Conservation (phyloP, 768 basidiomycete species). For the Hericium erinaceus region DNA sequence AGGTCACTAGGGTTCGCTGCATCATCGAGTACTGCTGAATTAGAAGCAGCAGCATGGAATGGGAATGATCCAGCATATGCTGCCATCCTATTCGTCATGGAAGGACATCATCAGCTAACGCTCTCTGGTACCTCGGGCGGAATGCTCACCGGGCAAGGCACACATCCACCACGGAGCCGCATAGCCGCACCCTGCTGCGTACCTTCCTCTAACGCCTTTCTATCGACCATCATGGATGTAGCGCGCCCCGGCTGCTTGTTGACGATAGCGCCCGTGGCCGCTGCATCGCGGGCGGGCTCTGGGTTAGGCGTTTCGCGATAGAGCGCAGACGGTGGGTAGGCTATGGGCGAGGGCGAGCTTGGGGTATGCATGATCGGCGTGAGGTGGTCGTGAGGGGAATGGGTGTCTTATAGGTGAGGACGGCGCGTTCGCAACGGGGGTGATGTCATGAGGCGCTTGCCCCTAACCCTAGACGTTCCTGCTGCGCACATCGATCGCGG, state of each 20-base stretch:
- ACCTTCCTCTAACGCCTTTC: neutral
- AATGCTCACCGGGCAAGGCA: neutral
- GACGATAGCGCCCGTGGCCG: neutral
- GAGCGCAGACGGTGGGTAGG: neutral
- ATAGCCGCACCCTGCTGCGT: neutral
- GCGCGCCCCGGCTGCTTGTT: neutral
- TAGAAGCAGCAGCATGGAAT: slow-evolving; percentile 1
- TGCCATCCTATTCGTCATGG: neutral
- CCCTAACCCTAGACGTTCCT: neutral
- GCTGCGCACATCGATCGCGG: neutral
- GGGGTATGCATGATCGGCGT: neutral
- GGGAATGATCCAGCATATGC: neutral
- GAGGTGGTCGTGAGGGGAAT: neutral
- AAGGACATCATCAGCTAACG: neutral
- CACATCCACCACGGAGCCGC: neutral
- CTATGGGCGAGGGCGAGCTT: neutral
- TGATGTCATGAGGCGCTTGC: neutral
- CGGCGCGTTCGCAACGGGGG: neutral
- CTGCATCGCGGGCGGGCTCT: neutral
- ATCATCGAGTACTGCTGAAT: neutral
- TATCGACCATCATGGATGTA: neutral
- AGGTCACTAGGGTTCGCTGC: too few species aligned
- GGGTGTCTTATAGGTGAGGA: neutral
- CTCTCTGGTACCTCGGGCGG: neutral
- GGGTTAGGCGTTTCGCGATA: neutral